These are phyloP conservation scores for Argentina anserina DNA, from an alignment of 306 rosid species.

Conservation along the genomic window DNA sequence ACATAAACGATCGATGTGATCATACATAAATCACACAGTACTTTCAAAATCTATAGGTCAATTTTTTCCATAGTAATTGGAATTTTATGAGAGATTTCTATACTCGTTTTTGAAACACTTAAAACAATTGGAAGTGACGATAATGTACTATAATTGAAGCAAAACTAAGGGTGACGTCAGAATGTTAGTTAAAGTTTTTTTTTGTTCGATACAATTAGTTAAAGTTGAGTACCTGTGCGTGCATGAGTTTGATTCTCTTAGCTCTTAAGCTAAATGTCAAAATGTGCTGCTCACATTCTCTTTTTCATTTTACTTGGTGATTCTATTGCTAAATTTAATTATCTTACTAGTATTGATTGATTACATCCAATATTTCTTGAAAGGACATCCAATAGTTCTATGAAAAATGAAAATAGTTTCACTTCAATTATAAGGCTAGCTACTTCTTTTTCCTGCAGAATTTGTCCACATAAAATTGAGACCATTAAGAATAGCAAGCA, in stretches of 20 bases:
- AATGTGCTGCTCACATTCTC: not conserved
- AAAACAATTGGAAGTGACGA: not conserved
- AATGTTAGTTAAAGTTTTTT: too few species aligned
- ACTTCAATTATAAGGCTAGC: not conserved
- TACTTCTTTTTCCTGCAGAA: not conserved
- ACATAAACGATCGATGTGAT: not conserved
- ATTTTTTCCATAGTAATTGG: too few species aligned
- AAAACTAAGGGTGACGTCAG: not conserved
- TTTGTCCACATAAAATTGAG: not conserved
- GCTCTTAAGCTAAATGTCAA: conserved; percentile 29
- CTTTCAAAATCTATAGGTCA: too few species aligned
- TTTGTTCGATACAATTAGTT: too few species aligned
- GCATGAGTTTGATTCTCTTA: conserved; percentile 28
- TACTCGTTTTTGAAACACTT: too few species aligned
- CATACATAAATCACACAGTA: not conserved
- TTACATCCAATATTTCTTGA: too few species aligned
- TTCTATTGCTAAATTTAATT: not conserved
- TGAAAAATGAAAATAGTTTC: not conserved
- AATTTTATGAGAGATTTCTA: too few species aligned
- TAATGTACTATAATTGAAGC: not conserved
- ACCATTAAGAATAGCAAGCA: not conserved
- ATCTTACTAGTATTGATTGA: not conserved
- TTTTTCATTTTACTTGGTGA: not conserved
- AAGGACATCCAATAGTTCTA: too few species aligned
- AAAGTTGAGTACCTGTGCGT: not conserved